Base-by-base conservation (phyloP, 345 rosid species). In the Rhizophora apiculata region DNA sequence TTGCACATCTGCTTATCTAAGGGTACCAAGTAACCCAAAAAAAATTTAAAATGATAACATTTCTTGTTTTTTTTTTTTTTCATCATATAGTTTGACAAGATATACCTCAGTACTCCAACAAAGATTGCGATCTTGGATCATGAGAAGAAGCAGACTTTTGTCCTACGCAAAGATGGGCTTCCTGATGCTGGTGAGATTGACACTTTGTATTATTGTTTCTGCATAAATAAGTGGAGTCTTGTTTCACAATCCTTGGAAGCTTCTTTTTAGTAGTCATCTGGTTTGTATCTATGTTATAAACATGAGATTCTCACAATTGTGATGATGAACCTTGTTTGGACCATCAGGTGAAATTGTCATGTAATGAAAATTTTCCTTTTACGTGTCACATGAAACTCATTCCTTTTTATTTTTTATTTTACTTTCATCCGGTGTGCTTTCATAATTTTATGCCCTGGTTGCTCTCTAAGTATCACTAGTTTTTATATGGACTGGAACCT, bases 121-220 rank as follows among this genome's bases (percentile, higher is more conserved):
- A 92, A 92, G 85, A 90, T 88, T 76, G 96, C 99, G 20, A 90
- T 95, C 52, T 70, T 92, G 78, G 99, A 95, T 78, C 99, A 92
- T 36, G 97, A 90, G 77, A 90, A 86, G 86, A 95, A 95, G 86
- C 87, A 96, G 77, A 95, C 99, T 34, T 90, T 92, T 63, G 96
- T 92, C 56, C 37, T 95, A 63, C 93, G 94, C 76, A 95, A 95
- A 79, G 96, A 95, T 72, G 98, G 99, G 54, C 92, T 95, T 79
- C 92, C 97, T 43, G 96, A 90, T 86, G 96, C 97, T 64, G 99
- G 99, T 90, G 78, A 89, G 83, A 64, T 70, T 55, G 27, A 31
- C 65, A 29, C 53, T 37, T 32, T n/a, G 27, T 18, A 52, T 19
- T 63, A 21, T 52, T 55, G 2, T 27, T 32, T 37, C 46, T 18